Base-by-base conservation (phyloP, 2,329 filamentous ascomycete species). In the Cyclaneusma minus region DNA sequence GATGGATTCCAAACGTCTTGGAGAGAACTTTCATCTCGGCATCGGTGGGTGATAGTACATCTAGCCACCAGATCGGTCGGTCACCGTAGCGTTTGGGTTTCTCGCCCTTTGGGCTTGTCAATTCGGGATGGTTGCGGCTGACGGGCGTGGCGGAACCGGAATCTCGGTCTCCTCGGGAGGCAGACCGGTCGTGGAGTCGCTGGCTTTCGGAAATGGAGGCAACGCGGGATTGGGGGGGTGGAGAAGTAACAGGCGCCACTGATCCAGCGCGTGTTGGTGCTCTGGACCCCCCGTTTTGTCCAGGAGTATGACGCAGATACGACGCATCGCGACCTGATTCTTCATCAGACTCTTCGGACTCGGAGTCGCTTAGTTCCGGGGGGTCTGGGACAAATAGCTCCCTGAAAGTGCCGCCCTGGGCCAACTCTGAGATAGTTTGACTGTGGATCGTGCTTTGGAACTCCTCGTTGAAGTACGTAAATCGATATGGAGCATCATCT, bases 391-490 rank as follows among this genome's bases (percentile, higher is more conserved):
- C 68, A 46, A 98, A 98, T 0, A 98, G 65, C 40, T 93, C 81
- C 32, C 65, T 66, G 48, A 98, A 98, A 22, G 68, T 79, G 33
- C 75, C 68, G 5, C 83, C 89, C 39, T 93, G 84, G 6, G 91
- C 67, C 12, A 98, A 64, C 48, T 94, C 89, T 3, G 84, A 92
- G 30, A 98, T 93, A 1, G 79, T 89, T 50, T 92, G 82, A 33
- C 84, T 89, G 51, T 98, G 89, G 34, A 98, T 91, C 0, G 89
- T 98, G 49, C 81, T 91, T 42, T 83, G 78, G 29, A 95, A 83
- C 35, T 93, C 83, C 47, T 95, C 89, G 50, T 95, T 95, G 62
- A 98, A 98, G 51, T 98, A 98, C 0, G 89, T 95, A 49, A 94
- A 98, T 14, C 89, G 70, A 49, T 91, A 95, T 0, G 89, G 89